Conservation (phyloP, 768 basidiomycete genomes). For the Hygrophorus russula region DNA sequence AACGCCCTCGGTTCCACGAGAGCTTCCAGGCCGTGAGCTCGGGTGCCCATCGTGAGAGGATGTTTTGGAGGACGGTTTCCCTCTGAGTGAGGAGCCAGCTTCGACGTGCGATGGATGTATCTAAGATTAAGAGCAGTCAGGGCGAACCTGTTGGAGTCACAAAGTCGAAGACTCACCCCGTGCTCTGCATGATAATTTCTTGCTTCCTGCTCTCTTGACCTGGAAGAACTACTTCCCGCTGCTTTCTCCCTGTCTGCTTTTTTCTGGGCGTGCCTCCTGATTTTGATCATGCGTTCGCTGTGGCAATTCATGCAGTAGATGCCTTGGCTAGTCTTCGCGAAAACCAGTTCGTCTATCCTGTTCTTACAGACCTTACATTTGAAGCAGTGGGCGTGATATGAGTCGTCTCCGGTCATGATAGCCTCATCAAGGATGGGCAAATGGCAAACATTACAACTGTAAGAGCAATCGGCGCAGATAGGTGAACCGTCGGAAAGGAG, state of each 20-base stretch:
- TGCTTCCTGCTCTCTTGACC: slow-evolving; percentile 29
- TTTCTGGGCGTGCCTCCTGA: slow-evolving; percentile 83
- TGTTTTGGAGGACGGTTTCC: not conserved
- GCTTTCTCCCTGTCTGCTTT: slow-evolving; percentile 54
- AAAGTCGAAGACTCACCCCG: slow-evolving; percentile 24
- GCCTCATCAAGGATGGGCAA: slow-evolving; percentile 96
- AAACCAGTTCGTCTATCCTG: slow-evolving; percentile 95
- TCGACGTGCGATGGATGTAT: slow-evolving; percentile 3
- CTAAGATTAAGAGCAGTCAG: slow-evolving; percentile 8
- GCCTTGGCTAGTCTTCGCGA: slow-evolving; percentile 95
- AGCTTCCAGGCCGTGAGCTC: no score
- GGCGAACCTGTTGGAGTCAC: slow-evolving; percentile 1
- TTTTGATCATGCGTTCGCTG: slow-evolving; percentile 92
- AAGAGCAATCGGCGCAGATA: slow-evolving; percentile 88
- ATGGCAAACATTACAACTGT: slow-evolving; percentile 91
- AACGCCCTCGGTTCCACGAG: not conserved
- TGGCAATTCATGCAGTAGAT: slow-evolving; percentile 99
- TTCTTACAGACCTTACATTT: slow-evolving; percentile 93
- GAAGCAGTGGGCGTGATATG: slow-evolving; percentile 98
- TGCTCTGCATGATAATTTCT: slow-evolving; percentile 26
- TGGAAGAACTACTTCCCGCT: slow-evolving; percentile 28
- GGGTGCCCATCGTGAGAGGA: not conserved
- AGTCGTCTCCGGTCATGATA: slow-evolving; percentile 98
- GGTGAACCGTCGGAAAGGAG: slow-evolving; percentile 96
- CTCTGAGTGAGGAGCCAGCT: not conserved